A percentile compares a stretch with the other conserved stretches of the same genome.
Conservation (phyloP, 345 rosid genomes). For the Eucalyptus victrix region DNA sequence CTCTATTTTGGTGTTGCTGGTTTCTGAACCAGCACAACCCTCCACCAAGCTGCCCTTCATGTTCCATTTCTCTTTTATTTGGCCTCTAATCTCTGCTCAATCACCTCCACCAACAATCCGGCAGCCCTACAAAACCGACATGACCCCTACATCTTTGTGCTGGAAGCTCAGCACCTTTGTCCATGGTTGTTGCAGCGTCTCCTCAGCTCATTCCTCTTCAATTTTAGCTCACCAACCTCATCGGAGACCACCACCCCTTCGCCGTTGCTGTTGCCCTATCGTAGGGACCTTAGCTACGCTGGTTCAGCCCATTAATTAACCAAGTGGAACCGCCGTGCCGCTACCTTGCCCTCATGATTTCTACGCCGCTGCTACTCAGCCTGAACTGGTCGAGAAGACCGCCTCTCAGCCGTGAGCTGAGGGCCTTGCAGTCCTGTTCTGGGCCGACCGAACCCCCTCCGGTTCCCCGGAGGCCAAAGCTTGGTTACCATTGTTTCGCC, state of each 20-base stretch:
- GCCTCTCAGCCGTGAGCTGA: fast-evolving
- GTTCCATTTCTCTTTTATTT: too few species aligned
- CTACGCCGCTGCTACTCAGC: fast-evolving
- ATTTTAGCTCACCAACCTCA: too few species aligned
- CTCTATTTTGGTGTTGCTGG: fast-evolving
- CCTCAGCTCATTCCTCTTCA: too few species aligned
- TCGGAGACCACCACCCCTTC: too few species aligned
- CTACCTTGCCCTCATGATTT: fast-evolving
- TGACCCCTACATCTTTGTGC: fast-evolving
- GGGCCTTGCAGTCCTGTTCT: too few species aligned
- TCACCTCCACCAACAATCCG: fast-evolving
- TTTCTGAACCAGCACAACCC: too few species aligned
- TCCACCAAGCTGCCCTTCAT: too few species aligned
- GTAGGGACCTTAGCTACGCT: fast-evolving
- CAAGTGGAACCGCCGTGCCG: fast-evolving
- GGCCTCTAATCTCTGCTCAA: fast-evolving
- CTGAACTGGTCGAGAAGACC: fast-evolving
- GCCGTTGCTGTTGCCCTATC: fast-evolving
- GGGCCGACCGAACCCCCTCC: fast-evolving
- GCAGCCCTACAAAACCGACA: fast-evolving
- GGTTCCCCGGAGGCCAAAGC: fast-evolving
- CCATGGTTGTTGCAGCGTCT: fast-evolving
- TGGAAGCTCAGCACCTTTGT: too few species aligned
- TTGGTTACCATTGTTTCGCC: fast-evolving
- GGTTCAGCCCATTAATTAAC: fast-evolving